Conservation (phyloP, 2,329 filamentous ascomycete genomes). For the Sporothrix phasma region DNA sequence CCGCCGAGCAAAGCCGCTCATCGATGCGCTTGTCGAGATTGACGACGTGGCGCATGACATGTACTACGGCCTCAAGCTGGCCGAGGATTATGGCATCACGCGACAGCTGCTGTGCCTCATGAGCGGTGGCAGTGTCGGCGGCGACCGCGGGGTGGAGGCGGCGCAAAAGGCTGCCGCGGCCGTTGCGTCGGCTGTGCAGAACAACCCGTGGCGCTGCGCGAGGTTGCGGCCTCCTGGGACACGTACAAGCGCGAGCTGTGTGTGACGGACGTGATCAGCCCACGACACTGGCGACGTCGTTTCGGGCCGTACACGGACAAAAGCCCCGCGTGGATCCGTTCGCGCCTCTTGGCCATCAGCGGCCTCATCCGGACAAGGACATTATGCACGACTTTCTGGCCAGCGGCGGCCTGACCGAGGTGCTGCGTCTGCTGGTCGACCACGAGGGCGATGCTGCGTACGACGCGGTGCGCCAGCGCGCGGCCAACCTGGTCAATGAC, state of each 20-base stretch:
- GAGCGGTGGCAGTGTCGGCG: constrained; percentile 23
- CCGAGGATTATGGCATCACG: constrained; percentile 44
- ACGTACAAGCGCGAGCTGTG: constrained; percentile 33
- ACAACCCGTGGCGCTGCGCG: constrained; percentile 51
- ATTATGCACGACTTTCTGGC: constrained; percentile 48
- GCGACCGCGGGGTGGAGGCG: constrained; percentile 22
- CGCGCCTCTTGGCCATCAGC: constrained; percentile 41
- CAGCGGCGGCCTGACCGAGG: constrained; percentile 41
- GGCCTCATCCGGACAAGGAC: constrained; percentile 44
- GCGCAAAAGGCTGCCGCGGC: constrained; percentile 47
- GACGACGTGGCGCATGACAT: constrained; percentile 57
- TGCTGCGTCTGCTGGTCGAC: constrained; percentile 40
- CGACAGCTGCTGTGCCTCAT: constrained; percentile 49
- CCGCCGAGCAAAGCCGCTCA: constrained; percentile 24
- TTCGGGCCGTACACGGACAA: constrained; percentile 31
- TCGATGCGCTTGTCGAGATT: constrained; percentile 46
- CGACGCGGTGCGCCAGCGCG: constrained; percentile 41
- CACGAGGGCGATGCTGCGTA: constrained; percentile 37
- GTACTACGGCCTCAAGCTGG: constrained; percentile 57
- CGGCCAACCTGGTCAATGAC: constrained; percentile 50
- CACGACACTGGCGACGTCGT: constrained; percentile 28
- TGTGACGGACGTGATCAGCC: not conserved
- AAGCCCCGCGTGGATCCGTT: constrained; percentile 23
- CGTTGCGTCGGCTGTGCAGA: constrained; percentile 49
- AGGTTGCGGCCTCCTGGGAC: constrained; percentile 41